Percentiles rank a stretch among this genome's conserved stretches.
These are phyloP conservation scores for Metschnikowia vanudenii DNA, from an alignment of 805 yeast species.

Conservation along the genomic window DNA sequence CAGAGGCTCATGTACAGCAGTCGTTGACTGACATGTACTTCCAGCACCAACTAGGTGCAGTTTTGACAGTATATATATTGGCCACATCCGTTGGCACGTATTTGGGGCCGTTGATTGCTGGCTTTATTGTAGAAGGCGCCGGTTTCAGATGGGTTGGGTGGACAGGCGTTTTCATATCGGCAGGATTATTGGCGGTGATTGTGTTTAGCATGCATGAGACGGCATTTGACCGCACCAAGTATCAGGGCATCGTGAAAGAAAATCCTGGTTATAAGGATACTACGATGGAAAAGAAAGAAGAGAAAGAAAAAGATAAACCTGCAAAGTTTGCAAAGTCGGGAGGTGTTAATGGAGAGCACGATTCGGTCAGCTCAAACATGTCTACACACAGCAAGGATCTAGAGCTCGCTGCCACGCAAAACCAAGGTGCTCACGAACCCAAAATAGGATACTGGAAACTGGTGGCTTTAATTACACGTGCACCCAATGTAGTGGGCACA, in stretches of 20 bases:
- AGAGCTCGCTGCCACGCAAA: slow-evolving; percentile 13
- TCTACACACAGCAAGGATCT: slow-evolving; percentile 15
- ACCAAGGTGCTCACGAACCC: slow-evolving; percentile 41
- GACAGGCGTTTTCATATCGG: slow-evolving; percentile 55
- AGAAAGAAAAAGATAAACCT: no score
- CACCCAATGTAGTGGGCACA: slow-evolving; percentile 57
- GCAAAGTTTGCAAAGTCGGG: no score
- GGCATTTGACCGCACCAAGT: slow-evolving; percentile 46
- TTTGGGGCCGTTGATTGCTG: slow-evolving; percentile 76
- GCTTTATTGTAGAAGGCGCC: slow-evolving; percentile 58
- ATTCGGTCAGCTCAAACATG: slow-evolving; percentile 16
- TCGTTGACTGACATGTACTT: slow-evolving; percentile 71
- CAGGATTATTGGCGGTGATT: slow-evolving; percentile 49
- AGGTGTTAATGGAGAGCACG: neutral
- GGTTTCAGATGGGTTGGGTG: slow-evolving; percentile 84
- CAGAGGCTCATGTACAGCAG: slow-evolving; percentile 69
- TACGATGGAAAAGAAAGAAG: slow-evolving; percentile 2
- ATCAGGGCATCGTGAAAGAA: slow-evolving; percentile 17
- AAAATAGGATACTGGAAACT: slow-evolving; percentile 44
- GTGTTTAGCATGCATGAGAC: slow-evolving; percentile 72
- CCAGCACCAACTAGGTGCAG: slow-evolving; percentile 73
- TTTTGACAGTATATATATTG: slow-evolving; percentile 69
- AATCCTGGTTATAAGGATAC: neutral
- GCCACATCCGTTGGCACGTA: slow-evolving; percentile 77
- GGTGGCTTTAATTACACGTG: slow-evolving; percentile 51